Conservation (phyloP, 2,329 filamentous ascomycete genomes). For the Fusarium sp. region DNA sequence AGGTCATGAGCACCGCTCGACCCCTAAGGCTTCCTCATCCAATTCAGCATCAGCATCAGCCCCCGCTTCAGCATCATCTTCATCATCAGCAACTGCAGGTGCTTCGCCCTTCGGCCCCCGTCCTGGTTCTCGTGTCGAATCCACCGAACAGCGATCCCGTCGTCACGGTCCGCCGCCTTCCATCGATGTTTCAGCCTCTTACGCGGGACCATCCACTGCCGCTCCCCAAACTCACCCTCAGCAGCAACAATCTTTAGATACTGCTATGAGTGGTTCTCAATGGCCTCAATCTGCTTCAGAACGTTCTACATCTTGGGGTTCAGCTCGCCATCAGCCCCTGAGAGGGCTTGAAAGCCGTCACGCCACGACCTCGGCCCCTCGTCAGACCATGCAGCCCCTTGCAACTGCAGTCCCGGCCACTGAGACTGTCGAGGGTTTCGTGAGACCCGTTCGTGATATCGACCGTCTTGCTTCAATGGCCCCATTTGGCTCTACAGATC, state of each 20-base stretch:
- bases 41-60: slow-evolving; percentile 46
- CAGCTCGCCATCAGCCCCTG: slow-evolving; percentile 62
- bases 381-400: slow-evolving; percentile 69
- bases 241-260: slow-evolving; percentile 43
- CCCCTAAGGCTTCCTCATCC: slow-evolving; percentile 58
- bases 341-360: slow-evolving; percentile 64
- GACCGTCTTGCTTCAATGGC: slow-evolving; percentile 88
- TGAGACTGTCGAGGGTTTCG: slow-evolving; percentile 78
- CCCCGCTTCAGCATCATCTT: slow-evolving; percentile 51
- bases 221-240: slow-evolving; percentile 35
- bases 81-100: slow-evolving; percentile 31
- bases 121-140: slow-evolving; percentile 62
- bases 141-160: slow-evolving; percentile 71
- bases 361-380: slow-evolving; percentile 62
- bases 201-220: slow-evolving; percentile 54
- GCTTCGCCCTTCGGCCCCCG: slow-evolving; percentile 63
- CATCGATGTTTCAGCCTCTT: slow-evolving; percentile 62
- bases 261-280: slow-evolving; percentile 39
- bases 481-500: slow-evolving; percentile 73
- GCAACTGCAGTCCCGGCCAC: slow-evolving; percentile 74
- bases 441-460: slow-evolving; percentile 82
- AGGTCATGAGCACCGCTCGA: slow-evolving; percentile 61
- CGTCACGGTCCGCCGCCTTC: slow-evolving; percentile 86
- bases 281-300: slow-evolving; percentile 42
- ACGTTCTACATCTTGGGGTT: slow-evolving; percentile 40